These are phyloP conservation scores for Didymosphaeria variabile DNA, from an alignment of 2,329 filamentous ascomycete species.

Conservation along the genomic window DNA sequence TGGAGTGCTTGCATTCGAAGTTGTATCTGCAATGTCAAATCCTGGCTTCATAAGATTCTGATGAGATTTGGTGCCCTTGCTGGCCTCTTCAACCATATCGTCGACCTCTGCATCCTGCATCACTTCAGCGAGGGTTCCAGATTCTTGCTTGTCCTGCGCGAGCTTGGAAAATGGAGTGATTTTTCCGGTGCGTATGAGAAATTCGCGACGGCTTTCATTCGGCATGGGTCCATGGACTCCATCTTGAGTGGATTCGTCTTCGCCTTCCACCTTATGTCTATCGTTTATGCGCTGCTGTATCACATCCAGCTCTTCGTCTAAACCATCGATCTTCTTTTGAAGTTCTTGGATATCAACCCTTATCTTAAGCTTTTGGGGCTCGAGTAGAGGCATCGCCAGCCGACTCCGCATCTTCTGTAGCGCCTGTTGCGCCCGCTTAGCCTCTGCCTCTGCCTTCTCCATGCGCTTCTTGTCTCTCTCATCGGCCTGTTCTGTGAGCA, in stretches of 20 bases:
- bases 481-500: slow-evolving; percentile 69
- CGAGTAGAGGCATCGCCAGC: slow-evolving; percentile 63
- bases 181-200: slow-evolving; percentile 92
- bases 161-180: slow-evolving; percentile 94
- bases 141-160: slow-evolving; percentile 68
- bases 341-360: slow-evolving; percentile 73
- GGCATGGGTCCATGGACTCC: slow-evolving; percentile 70
- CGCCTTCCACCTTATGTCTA: slow-evolving; percentile 67
- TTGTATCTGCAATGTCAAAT: slow-evolving; percentile 48
- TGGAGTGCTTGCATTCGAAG: slow-evolving; percentile 45
- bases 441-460: slow-evolving; percentile 61
- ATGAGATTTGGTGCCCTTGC: slow-evolving; percentile 55
- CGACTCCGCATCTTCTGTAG: slow-evolving; percentile 68
- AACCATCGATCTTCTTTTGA: slow-evolving; percentile 68
- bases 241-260: slow-evolving; percentile 52
- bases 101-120: slow-evolving; percentile 85
- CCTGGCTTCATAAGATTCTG: slow-evolving; percentile 59
- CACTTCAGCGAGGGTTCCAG: slow-evolving; percentile 77
- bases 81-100: slow-evolving; percentile 57
- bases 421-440: slow-evolving; percentile 71
- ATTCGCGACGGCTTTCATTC: slow-evolving; percentile 86
- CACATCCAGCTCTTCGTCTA: slow-evolving; percentile 78
- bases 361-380: slow-evolving; percentile 65
- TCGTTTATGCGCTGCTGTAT: slow-evolving; percentile 84
- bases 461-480: slow-evolving; percentile 70